These are phyloP conservation scores for Chrysosporium keratinophilum DNA, from an alignment of 2,329 filamentous ascomycete species.

Conservation along the genomic window DNA sequence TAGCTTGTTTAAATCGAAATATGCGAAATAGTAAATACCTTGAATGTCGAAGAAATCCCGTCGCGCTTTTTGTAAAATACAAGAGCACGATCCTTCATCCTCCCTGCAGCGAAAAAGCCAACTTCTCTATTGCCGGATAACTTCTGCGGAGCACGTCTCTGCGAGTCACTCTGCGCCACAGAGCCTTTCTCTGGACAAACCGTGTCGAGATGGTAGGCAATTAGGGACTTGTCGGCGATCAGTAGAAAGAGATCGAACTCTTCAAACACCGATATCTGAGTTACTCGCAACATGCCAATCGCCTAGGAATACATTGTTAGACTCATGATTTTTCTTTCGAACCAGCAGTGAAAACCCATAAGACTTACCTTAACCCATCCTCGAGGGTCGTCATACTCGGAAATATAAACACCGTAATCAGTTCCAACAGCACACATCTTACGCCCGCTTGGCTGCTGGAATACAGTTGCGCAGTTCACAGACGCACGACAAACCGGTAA, in stretches of 20 bases:
- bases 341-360: conserved; percentile 15
- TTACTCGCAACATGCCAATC: conserved; percentile 65
- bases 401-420: conserved; percentile 84
- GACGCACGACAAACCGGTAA: conserved; percentile 72
- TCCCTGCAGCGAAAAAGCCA: conserved; percentile 88
- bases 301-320: conserved; percentile 43
- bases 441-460: conserved; percentile 68
- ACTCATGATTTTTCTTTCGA: neutral
- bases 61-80: conserved; percentile 98
- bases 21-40: conserved; percentile 28
- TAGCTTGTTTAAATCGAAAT: neutral
- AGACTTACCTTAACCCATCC: conserved; percentile 72
- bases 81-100: conserved; percentile 92
- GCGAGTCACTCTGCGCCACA: conserved; percentile 52
- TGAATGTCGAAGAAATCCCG: conserved; percentile 85
- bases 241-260: conserved; percentile 89
- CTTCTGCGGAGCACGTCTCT: conserved; percentile 79
- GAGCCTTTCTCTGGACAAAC: conserved; percentile 47
- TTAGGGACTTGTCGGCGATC: conserved; percentile 80
- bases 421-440: conserved; percentile 89
- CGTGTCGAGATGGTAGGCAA: conserved; percentile 87
- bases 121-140: conserved; percentile 81
- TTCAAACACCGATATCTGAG: conserved; percentile 87
- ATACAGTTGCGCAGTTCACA: conserved; percentile 89
- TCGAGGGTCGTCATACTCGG: conserved; percentile 77